Evolutionary conservation across 2,329 filamentous ascomycete genomes (phyloP).

Genomic region (Sphaceloma murrayae): DNA sequence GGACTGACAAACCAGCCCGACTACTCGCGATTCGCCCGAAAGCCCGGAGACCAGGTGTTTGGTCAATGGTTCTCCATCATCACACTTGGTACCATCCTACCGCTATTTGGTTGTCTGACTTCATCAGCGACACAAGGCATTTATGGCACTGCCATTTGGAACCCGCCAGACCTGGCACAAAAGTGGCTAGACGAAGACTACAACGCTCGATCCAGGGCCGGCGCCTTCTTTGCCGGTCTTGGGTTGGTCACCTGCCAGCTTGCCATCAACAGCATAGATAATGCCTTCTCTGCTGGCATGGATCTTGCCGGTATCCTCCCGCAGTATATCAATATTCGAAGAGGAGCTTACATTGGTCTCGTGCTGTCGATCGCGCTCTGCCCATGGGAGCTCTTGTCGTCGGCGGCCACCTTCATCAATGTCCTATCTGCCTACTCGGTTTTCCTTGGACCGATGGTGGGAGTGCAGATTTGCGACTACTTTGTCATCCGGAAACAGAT

Average conservation of each 20-base stretch:
- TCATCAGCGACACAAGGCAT: constrained; percentile 46
- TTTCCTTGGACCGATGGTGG: constrained; percentile 38
- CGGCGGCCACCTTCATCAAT: constrained; percentile 39
- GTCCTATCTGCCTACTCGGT: constrained; percentile 39
- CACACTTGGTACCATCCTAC: constrained; percentile 41
- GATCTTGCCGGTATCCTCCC: constrained; percentile 46
- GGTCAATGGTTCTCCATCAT: constrained; percentile 40
- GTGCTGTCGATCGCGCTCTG: constrained; percentile 38
- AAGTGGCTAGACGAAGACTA: constrained; percentile 31
- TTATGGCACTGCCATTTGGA: constrained; percentile 43
- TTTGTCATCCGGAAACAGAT: constrained; percentile 33
- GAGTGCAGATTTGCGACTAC: constrained; percentile 40
- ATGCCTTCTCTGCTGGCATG: constrained; percentile 45
- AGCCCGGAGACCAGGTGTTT: constrained; percentile 36
- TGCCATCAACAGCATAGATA: constrained; percentile 38
- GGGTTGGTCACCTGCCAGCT: constrained; percentile 40
- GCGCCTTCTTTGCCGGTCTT: constrained; percentile 39
- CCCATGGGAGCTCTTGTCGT: constrained; percentile 45
- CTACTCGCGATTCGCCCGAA: constrained; percentile 27
- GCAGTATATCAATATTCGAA: constrained; percentile 47
- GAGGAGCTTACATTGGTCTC: constrained; percentile 43
- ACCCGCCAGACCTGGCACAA: constrained; percentile 35
- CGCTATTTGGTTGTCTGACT: constrained; percentile 48
- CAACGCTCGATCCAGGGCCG: constrained; percentile 31
- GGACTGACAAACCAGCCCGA: constrained; percentile 38